These are phyloP conservation scores for Hyaloscypha variabilis DNA, from an alignment of 495 filamentous ascomycete species.

Conservation along the genomic window DNA sequence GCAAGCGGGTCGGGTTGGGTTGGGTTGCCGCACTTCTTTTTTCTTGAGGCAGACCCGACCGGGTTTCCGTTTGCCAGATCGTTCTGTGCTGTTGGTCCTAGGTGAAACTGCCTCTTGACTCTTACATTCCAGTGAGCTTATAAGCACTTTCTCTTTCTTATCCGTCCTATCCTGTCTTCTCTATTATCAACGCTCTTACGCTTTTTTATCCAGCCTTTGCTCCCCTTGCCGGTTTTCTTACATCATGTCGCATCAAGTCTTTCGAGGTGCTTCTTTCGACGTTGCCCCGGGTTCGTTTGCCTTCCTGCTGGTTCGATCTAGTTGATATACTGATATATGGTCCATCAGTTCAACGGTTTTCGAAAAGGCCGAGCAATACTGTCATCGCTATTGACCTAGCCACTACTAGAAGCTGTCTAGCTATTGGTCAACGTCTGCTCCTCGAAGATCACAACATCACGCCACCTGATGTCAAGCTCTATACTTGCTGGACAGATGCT, in stretches of 20 bases:
- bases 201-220: not conserved
- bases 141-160: not conserved
- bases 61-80: not conserved
- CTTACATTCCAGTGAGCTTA: not conserved
- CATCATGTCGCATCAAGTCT: not conserved
- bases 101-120: no score
- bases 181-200: not conserved
- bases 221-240: not conserved
- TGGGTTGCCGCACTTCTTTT: not conserved
- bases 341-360: not conserved
- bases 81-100: not conserved
- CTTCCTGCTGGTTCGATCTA: not conserved
- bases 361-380: not conserved
- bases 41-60: no score
- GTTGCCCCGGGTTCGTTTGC: not conserved
- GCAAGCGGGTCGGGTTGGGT: no score
- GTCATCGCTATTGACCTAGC: not conserved
- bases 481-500: not conserved
- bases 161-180: not conserved
- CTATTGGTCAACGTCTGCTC: not conserved
- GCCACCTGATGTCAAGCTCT: not conserved
- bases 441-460: not conserved
- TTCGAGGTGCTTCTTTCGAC: not conserved
- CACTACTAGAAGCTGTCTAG: not conserved
- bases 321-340: not conserved